Evolutionary conservation across 192 early-diverging fungal genomes (phyloP).

Genomic region (Coemansia sp.): DNA sequence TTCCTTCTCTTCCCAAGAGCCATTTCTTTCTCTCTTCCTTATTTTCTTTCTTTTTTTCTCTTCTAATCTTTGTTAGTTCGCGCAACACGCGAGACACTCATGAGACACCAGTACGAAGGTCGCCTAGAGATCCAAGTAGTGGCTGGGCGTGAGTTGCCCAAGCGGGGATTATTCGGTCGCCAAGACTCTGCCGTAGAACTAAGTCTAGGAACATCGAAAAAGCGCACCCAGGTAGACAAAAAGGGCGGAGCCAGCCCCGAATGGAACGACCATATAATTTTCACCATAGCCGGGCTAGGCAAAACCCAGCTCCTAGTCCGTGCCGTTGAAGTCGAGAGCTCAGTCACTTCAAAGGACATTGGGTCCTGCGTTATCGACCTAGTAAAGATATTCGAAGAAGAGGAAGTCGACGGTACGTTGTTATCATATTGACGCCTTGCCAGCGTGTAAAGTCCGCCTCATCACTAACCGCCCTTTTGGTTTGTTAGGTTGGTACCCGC

Average conservation of each 20-base stretch:
- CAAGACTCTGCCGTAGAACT: slow-evolving; percentile 49
- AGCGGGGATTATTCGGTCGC: slow-evolving; percentile 42
- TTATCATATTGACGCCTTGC: neutral
- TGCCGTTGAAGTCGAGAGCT: slow-evolving; percentile 43
- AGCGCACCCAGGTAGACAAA: slow-evolving; percentile 50
- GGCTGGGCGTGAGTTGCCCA: slow-evolving; percentile 47
- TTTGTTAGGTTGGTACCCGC: slow-evolving; percentile 50
- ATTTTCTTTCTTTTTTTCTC: neutral
- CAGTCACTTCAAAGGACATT: slow-evolving; percentile 35
- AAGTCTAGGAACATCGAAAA: slow-evolving; percentile 37
- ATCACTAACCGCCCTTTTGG: neutral
- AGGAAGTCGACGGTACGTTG: slow-evolving; percentile 46
- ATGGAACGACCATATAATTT: slow-evolving; percentile 50
- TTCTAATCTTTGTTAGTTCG: neutral
- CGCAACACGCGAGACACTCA: neutral
- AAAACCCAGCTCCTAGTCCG: slow-evolving; percentile 40
- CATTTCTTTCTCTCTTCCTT: neutral
- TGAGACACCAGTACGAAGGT: slow-evolving; percentile 26
- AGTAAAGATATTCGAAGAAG: slow-evolving; percentile 42
- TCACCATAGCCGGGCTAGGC: slow-evolving; percentile 38
- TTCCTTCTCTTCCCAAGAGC: neutral
- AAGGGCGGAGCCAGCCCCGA: slow-evolving; percentile 50
- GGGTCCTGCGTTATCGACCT: slow-evolving; percentile 50
- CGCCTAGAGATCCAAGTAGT: slow-evolving; percentile 48
- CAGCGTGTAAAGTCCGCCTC: too few relatives aligned